Conservation (phyloP, 176 grass and related monocot species). For the Zea luxurians region DNA sequence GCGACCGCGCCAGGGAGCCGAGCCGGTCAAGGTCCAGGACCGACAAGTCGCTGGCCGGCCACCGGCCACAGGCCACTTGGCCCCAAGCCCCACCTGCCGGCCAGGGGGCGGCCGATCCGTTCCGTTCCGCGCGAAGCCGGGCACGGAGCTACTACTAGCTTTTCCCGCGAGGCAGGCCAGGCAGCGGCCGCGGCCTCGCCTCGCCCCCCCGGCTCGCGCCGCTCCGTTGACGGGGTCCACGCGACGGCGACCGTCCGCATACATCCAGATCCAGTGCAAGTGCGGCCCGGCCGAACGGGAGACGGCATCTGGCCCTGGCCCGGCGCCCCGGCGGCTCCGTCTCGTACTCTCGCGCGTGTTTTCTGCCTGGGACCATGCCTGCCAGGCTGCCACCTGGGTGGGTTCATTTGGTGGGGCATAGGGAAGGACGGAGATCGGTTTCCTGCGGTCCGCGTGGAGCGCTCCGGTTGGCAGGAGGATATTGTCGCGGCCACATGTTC, state of each 20-base stretch:
- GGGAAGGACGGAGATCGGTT: neutral
- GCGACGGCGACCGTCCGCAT: slow-evolving; percentile 28
- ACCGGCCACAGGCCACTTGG: slow-evolving; percentile 36
- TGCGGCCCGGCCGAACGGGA: neutral
- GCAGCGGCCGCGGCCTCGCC: too few species aligned
- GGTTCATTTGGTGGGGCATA: neutral
- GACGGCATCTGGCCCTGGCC: neutral
- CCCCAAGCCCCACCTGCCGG: slow-evolving; percentile 27
- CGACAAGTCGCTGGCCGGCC: slow-evolving; percentile 40
- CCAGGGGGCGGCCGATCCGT: neutral
- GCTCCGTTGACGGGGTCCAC: slow-evolving; percentile 9
- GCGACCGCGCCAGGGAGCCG: neutral
- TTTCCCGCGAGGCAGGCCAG: too few species aligned
- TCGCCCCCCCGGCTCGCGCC: too few species aligned
- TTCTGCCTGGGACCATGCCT: too few species aligned
- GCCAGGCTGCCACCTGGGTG: too few species aligned
- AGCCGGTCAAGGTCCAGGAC: slow-evolving; percentile 34
- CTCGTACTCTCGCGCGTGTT: neutral
- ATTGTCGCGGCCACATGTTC: neutral
- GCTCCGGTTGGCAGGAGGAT: neutral
- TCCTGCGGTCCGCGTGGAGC: neutral
- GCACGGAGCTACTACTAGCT: too few species aligned
- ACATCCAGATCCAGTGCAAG: neutral
- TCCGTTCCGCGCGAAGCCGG: too few species aligned
- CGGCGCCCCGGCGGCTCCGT: slow-evolving; percentile 17